phyloP scores from a whole-genome alignment of 2,329 filamentous ascomycete genomes.

The Gaeumannomyces tritici region DNA sequence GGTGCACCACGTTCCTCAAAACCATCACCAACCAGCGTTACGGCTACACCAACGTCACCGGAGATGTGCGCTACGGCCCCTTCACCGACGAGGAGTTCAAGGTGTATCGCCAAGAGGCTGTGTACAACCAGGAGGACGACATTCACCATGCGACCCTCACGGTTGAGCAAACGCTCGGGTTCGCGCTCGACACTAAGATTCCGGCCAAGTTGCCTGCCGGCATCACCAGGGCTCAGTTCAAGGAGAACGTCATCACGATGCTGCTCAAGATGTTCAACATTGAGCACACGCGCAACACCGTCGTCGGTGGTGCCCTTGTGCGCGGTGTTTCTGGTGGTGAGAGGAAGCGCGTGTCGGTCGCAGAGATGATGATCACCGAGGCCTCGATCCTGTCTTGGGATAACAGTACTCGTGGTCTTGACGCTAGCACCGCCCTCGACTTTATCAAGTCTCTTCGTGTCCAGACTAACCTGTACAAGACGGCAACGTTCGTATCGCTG shows the following conservation, averaged over 20 bases:
- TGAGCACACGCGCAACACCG: constrained; percentile 74
- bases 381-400: constrained; percentile 67
- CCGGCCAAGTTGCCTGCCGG: constrained; percentile 71
- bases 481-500: constrained; percentile 74
- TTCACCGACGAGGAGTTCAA: constrained; percentile 64
- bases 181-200: constrained; percentile 77
- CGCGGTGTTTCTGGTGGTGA: constrained; percentile 74
- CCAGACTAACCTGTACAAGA: constrained; percentile 75
- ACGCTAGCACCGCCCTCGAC: constrained; percentile 45
- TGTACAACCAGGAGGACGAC: constrained; percentile 83
- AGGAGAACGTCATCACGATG: constrained; percentile 62
- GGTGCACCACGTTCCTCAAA: constrained; percentile 62
- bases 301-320: constrained; percentile 75
- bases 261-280: constrained; percentile 92
- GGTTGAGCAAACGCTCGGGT: constrained; percentile 77
- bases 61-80: constrained; percentile 69
- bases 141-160: constrained; percentile 78
- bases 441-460: constrained; percentile 58
- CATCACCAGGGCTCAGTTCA: constrained; percentile 59
- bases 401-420: constrained; percentile 49
- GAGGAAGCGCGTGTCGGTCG: constrained; percentile 71
- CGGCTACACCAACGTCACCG: constrained; percentile 45
- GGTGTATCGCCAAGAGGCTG: constrained; percentile 68
- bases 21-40: constrained; percentile 56
- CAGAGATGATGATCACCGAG: constrained; percentile 71